Percentiles rank a stretch among this genome's conserved stretches.
phyloP scores from a whole-genome alignment of 225 moss, liverwort and hornwort genomes.

The Neckera pumila region DNA sequence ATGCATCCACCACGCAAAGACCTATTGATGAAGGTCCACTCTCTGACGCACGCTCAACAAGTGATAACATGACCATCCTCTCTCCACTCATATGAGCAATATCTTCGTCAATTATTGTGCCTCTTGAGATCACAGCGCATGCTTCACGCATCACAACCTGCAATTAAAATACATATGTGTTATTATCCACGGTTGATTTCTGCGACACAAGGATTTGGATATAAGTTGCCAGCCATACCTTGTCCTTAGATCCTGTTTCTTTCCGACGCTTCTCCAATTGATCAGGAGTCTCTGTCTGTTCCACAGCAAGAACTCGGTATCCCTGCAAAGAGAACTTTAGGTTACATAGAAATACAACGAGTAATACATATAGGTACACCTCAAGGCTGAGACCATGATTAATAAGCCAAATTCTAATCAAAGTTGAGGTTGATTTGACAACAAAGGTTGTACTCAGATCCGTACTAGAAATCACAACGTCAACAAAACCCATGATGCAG shows the following conservation, averaged over 20 bases:
- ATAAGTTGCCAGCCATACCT: constrained; percentile 29
- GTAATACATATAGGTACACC: background rate
- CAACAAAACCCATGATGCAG: background rate
- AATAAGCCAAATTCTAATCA: background rate
- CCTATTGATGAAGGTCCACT: constrained; percentile 46
- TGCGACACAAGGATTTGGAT: background rate
- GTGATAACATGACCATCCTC: constrained; percentile 65
- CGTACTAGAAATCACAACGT: background rate
- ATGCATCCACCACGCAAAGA: constrained; percentile 82
- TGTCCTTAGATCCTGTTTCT: constrained; percentile 87
- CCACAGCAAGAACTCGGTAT: constrained; percentile 84
- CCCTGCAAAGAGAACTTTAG: constrained; percentile 34
- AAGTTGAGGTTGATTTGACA: background rate
- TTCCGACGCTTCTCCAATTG: constrained; percentile 73
- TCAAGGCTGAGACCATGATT: background rate
- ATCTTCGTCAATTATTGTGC: constrained; percentile 83
- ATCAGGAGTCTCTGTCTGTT: constrained; percentile 97
- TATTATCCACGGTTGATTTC: background rate
- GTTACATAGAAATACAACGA: background rate
- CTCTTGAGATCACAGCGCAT: constrained; percentile 89
- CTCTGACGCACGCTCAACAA: constrained; percentile 48
- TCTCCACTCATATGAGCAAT: constrained; percentile 51
- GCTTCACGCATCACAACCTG: constrained; percentile 98
- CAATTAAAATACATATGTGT: background rate
- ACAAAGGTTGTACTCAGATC: background rate